Conservation (phyloP, 768 basidiomycete species). For the Agaricus sinodeliciosus region DNA sequence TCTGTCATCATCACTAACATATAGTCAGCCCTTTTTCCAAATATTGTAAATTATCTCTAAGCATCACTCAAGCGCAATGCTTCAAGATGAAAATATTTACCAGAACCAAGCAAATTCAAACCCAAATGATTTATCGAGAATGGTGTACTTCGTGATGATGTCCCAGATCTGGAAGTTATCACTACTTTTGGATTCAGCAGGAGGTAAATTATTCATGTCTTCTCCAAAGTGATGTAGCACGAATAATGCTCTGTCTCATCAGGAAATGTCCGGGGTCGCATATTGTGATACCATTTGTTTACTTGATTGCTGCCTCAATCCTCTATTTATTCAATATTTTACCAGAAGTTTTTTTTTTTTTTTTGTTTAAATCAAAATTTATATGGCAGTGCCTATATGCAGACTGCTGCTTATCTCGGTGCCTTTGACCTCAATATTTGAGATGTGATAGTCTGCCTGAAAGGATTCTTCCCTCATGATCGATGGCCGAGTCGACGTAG, state of each 20-base stretch:
- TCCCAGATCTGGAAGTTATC: slow-evolving; percentile 18
- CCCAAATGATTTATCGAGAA: slow-evolving; percentile 17
- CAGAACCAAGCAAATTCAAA: slow-evolving; percentile 15
- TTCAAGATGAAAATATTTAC: slow-evolving; percentile 15
- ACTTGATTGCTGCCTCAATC: no score
- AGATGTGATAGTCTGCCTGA: slow-evolving; percentile 9
- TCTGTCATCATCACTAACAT: slow-evolving; percentile 4
- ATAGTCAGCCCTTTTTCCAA: slow-evolving; percentile 4
- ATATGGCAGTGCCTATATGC: no score
- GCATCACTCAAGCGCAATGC: slow-evolving; percentile 14
- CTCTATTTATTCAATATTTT: no score
- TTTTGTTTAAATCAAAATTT: no score
- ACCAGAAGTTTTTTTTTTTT: not conserved
- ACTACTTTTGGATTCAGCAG: slow-evolving; percentile 26
- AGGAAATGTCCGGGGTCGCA: no score
- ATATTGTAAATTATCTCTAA: not conserved
- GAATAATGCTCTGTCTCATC: no score
- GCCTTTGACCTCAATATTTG: slow-evolving; percentile 6
- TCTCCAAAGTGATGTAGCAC: no score
- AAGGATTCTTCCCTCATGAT: slow-evolving; percentile 2
- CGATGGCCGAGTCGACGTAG: slow-evolving; percentile 5
- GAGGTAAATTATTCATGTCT: not conserved
- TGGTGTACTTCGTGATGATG: slow-evolving; percentile 14
- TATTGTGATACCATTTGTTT: no score
- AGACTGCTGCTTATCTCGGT: no score